A percentile compares a stretch with the other conserved stretches of the same genome.
phyloP scores from a whole-genome alignment of 495 filamentous ascomycete species.

The Xylaria palmicola region DNA sequence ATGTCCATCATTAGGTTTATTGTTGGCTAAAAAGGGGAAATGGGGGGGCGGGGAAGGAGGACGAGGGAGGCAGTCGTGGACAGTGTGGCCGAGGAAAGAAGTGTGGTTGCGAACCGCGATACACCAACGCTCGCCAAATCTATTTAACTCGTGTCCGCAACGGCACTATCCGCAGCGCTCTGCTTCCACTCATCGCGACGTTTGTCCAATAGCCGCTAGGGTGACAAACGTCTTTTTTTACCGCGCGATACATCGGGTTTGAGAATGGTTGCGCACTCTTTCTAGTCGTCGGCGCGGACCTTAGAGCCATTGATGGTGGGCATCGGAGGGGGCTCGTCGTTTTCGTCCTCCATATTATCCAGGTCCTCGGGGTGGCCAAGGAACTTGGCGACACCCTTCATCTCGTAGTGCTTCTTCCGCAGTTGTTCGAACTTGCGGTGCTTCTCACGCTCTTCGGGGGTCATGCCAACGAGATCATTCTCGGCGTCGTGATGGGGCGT shows the following conservation, averaged over 20 bases:
- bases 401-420: slow-evolving; percentile 96
- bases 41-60: neutral
- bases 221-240: neutral
- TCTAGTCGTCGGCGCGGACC: slow-evolving; percentile 30
- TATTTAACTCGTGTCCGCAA: neutral
- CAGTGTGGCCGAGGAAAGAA: no score
- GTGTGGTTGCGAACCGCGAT: neutral
- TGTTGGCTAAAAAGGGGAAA: neutral
- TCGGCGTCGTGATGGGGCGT: slow-evolving; percentile 49
- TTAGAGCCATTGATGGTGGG: slow-evolving; percentile 35
- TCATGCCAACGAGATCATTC: slow-evolving; percentile 59
- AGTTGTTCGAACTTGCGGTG: slow-evolving; percentile 86
- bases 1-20: neutral
- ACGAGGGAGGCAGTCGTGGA: neutral
- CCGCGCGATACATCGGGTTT: no score
- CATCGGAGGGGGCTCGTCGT: slow-evolving; percentile 33
- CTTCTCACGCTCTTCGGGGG: slow-evolving; percentile 80
- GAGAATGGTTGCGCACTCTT: neutral
- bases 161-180: neutral
- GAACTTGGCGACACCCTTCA: slow-evolving; percentile 89
- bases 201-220: neutral
- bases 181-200: neutral
- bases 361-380: slow-evolving; percentile 67
- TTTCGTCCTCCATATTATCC: slow-evolving; percentile 50
- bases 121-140: neutral